These are phyloP conservation scores for Cornus controversa DNA, from an alignment of 148 eudicot species.

Conservation along the genomic window DNA sequence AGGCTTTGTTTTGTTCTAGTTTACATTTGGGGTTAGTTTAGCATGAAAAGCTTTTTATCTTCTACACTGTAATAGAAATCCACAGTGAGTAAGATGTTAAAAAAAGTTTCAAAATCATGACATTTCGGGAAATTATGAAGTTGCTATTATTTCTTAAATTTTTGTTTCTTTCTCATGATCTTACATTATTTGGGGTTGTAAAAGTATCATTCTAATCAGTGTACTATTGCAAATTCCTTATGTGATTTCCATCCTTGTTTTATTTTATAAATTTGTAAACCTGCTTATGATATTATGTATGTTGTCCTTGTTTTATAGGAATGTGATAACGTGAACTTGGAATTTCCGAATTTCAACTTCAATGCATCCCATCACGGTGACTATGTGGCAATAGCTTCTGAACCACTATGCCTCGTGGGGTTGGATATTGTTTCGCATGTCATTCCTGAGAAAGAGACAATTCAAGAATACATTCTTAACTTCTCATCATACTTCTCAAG, in stretches of 20 bases:
- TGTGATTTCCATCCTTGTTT: not conserved
- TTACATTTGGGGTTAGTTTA: too few species aligned
- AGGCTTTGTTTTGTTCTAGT: too few species aligned
- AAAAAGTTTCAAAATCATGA: not conserved
- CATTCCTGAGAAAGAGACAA: constrained; percentile 43
- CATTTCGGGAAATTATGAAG: not conserved
- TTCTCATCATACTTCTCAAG: constrained; percentile 66
- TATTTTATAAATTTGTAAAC: not conserved
- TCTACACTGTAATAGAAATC: not conserved
- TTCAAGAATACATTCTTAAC: constrained; percentile 44
- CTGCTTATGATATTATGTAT: not conserved
- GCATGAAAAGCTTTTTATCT: too few species aligned
- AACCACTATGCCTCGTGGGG: constrained; percentile 85
- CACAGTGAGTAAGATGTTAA: not conserved
- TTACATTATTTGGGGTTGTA: not conserved
- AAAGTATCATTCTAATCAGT: not conserved
- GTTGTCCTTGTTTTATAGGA: constrained; percentile 33
- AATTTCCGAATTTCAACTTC: constrained; percentile 77
- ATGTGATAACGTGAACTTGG: constrained; percentile 22
- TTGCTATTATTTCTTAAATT: not conserved
- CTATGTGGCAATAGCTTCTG: constrained; percentile 89
- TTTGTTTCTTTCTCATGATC: not conserved
- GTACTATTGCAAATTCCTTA: not conserved
- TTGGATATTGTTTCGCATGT: constrained; percentile 61
- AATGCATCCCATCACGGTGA: constrained; percentile 88